Percentiles rank a stretch among this genome's conserved stretches.
Evolutionary conservation across 208 protist species (phyloP).

Genomic region (Wallacemonas rigidus): DNA sequence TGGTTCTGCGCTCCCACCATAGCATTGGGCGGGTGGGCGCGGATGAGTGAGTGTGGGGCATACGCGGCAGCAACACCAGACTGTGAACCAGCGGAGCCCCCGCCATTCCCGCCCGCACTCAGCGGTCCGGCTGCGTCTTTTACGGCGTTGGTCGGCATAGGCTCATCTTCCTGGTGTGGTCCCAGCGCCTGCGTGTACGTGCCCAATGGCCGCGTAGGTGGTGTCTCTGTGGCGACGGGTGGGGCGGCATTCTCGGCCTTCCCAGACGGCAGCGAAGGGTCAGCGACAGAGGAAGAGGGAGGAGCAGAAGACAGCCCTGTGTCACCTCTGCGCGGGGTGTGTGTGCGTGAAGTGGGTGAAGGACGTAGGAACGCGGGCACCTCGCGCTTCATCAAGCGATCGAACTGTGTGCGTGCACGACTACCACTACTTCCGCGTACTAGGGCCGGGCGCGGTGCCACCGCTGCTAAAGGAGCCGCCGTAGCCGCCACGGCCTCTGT

Average conservation of each 20-base stretch:
- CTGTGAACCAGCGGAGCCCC: too few species aligned
- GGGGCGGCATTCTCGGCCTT: too few species aligned
- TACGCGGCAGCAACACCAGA: too few species aligned
- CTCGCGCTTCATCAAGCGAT: constrained; percentile 17
- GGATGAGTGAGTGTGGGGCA: too few species aligned
- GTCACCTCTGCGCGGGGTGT: neutral
- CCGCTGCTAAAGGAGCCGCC: neutral
- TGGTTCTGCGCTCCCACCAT: neutral
- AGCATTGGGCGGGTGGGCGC: neutral
- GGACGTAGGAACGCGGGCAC: constrained; percentile 16
- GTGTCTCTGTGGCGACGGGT: neutral
- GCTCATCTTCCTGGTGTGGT: too few species aligned
- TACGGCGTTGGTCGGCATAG: too few species aligned
- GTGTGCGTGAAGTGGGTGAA: constrained; percentile 2
- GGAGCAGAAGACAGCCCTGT: neutral
- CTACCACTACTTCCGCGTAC: constrained; percentile 13
- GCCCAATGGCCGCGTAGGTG: too few species aligned
- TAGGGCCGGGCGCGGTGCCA: neutral
- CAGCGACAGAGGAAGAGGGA: neutral
- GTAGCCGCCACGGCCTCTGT: neutral
- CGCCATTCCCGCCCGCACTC: too few species aligned
- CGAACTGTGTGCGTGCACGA: constrained; percentile 18
- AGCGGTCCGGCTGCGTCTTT: too few species aligned
- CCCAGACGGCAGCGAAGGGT: neutral
- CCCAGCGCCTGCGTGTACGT: too few species aligned